Percentiles rank a stretch among this genome's conserved stretches.
phyloP scores from a whole-genome alignment of 164 flowering plant genomes.

The Chimonanthus praecox region DNA sequence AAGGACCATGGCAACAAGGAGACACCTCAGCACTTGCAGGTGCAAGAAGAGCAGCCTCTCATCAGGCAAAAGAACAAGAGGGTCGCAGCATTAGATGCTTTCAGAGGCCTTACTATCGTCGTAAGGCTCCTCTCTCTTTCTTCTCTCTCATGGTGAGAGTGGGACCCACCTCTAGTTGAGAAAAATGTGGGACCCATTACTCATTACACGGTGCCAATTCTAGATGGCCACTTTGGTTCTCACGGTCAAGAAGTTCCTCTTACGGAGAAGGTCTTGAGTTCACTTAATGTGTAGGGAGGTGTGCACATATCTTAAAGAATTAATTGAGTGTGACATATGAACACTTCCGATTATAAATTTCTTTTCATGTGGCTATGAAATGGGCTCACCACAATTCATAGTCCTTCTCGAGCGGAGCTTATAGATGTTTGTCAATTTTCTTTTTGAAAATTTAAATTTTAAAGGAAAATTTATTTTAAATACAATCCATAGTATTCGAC shows the following conservation, averaged over 20 bases:
- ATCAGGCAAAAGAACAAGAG: slow-evolving; percentile 47
- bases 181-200: neutral
- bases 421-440: no score
- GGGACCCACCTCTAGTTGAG: neutral
- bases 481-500: no score
- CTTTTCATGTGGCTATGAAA: no score
- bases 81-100: slow-evolving; percentile 71
- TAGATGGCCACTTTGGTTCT: neutral
- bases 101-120: slow-evolving; percentile 76
- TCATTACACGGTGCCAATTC: neutral
- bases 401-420: no score
- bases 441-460: no score
- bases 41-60: slow-evolving; percentile 6
- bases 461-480: no score
- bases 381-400: no score
- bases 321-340: no score
- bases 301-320: no score
- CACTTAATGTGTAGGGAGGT: neutral
- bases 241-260: no score
- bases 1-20: slow-evolving; percentile 11
- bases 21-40: slow-evolving; percentile 1
- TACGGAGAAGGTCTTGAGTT: no score
- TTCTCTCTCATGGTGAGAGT: neutral
- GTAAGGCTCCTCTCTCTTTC: slow-evolving; percentile 15
- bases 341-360: no score